Percentiles rank a stretch among this genome's conserved stretches.
These are phyloP conservation scores for Aspergillus persii DNA, from an alignment of 2,329 filamentous ascomycete genomes.

Conservation along the genomic window DNA sequence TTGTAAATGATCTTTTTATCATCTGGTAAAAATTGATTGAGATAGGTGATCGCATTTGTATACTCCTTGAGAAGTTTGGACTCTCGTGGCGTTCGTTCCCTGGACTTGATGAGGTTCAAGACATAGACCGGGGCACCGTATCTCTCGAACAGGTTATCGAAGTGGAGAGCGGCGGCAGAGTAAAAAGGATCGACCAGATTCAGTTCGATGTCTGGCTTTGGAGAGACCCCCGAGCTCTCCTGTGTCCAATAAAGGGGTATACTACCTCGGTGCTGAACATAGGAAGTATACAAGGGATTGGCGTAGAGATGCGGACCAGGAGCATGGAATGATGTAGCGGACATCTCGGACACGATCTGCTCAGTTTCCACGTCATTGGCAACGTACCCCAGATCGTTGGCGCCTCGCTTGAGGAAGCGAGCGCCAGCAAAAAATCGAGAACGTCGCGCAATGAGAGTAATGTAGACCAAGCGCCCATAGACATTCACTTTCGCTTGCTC, in stretches of 20 bases:
- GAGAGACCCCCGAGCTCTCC: slow-evolving; percentile 89
- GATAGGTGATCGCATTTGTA: slow-evolving; percentile 80
- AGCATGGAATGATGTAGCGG: slow-evolving; percentile 93
- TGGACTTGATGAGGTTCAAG: slow-evolving; percentile 84
- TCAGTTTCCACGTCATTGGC: slow-evolving; percentile 99
- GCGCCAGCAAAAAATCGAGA: slow-evolving; percentile 94
- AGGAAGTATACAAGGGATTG: slow-evolving; percentile 90
- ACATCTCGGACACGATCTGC: slow-evolving; percentile 92
- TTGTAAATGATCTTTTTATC: slow-evolving; percentile 88
- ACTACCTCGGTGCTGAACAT: slow-evolving; percentile 93
- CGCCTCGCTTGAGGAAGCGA: slow-evolving; percentile 87
- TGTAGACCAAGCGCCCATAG: slow-evolving; percentile 84
- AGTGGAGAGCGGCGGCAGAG: slow-evolving; percentile 86
- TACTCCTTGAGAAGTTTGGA: slow-evolving; percentile 88
- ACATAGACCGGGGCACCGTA: slow-evolving; percentile 93
- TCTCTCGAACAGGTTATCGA: slow-evolving; percentile 88
- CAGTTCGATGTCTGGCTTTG: slow-evolving; percentile 92
- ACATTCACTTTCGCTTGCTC: slow-evolving; percentile 83
- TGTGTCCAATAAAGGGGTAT: slow-evolving; percentile 98
- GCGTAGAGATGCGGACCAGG: slow-evolving; percentile 82
- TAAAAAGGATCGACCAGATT: slow-evolving; percentile 98
- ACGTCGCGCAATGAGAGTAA: slow-evolving; percentile 87
- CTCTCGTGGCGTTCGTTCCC: slow-evolving; percentile 84
- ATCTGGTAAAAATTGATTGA: slow-evolving; percentile 87
- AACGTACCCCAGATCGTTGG: slow-evolving; percentile 92